These are phyloP conservation scores for Boletus tylopilopsis DNA, from an alignment of 768 basidiomycete genomes.

Conservation along the genomic window DNA sequence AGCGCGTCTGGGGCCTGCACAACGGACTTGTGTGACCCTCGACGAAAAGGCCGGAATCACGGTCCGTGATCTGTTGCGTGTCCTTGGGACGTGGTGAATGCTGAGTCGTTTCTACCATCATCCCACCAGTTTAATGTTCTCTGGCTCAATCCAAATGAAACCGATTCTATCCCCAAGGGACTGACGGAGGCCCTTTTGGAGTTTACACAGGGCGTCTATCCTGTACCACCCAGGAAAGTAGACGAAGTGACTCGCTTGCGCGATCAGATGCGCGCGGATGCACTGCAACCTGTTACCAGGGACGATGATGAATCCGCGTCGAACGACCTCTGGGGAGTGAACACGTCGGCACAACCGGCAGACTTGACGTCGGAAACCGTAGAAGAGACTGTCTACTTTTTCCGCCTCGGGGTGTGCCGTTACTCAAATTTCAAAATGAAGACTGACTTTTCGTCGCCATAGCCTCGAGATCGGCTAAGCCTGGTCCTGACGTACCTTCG, in stretches of 20 bases:
- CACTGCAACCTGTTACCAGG: conserved; percentile 47
- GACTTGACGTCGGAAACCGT: conserved; percentile 52
- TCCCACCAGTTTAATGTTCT: conserved; percentile 72
- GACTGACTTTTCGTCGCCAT: conserved; percentile 13
- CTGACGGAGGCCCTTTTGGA: conserved; percentile 54
- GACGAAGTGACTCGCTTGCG: conserved; percentile 49
- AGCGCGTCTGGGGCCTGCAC: conserved; percentile 64
- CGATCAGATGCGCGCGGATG: conserved; percentile 72
- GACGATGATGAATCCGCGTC: conserved; percentile 35
- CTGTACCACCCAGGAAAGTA: conserved; percentile 3
- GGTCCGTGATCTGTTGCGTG: conserved; percentile 24
- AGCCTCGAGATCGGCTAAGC: conserved; percentile 70
- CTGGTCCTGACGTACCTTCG: conserved; percentile 74
- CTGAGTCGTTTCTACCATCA: conserved; percentile 5
- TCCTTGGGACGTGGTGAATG: not conserved
- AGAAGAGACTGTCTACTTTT: conserved; percentile 64
- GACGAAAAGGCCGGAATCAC: conserved; percentile 70
- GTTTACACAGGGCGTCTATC: conserved; percentile 30
- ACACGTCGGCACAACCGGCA: conserved; percentile 25
- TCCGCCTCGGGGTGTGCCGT: conserved; percentile 56
- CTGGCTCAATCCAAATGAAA: conserved; percentile 68
- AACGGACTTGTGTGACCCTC: conserved; percentile 67
- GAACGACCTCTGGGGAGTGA: conserved; percentile 14
- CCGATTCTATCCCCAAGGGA: conserved; percentile 62
- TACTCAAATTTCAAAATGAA: conserved; percentile 3